Evolutionary conservation across 768 basidiomycete genomes (phyloP), one percentile per base, ranked within the genome.

Genomic region (Cystobasidium onofrii): DNA sequence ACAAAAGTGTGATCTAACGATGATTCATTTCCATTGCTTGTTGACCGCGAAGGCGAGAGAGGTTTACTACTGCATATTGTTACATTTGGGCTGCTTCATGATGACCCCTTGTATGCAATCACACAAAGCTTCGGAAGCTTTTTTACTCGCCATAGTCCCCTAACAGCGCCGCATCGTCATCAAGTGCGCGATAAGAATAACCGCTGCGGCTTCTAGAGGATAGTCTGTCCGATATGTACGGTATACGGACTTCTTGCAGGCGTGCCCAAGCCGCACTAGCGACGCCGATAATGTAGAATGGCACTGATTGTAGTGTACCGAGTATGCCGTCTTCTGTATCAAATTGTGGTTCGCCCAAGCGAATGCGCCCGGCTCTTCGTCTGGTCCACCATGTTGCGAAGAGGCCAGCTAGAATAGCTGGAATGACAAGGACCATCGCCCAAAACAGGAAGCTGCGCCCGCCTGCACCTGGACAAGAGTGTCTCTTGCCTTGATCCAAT

Each of bases 371-470:
- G 0, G 52, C 23, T 34, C 79, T 90, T 1, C 92, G 89, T 66
- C 88, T 89, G 67, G 85, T 85, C 82, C 89, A 97, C 84, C 88
- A 96, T 80, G 87, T 90, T 1, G 84, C 91, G 13, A 89, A 86
- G 65, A 92, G 82, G 0, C 85, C 88, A 0, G 91, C 90, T 76
- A 92, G 85, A 0, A 82, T 85, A 78, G 91, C 90, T 0, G 94
- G 93, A 46, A 94, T 80, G 36, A 90, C 63, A 33, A 93, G 78
- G 41, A 94, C 83, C 76, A 87, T 86, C 64, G 86, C 80, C 95
- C 96, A 98, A 85, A 94, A 97, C 80, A 90, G 83, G 1, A 84
- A 82, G 41, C 90, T 84, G 78, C 89, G 88, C 1, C 87, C 87
- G 25, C 83, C 84, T 43, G 80, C 82, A 0, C 92, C 92, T 0